Conservation (phyloP, 306 rosid genomes). For the Begonia masoniana region DNA sequence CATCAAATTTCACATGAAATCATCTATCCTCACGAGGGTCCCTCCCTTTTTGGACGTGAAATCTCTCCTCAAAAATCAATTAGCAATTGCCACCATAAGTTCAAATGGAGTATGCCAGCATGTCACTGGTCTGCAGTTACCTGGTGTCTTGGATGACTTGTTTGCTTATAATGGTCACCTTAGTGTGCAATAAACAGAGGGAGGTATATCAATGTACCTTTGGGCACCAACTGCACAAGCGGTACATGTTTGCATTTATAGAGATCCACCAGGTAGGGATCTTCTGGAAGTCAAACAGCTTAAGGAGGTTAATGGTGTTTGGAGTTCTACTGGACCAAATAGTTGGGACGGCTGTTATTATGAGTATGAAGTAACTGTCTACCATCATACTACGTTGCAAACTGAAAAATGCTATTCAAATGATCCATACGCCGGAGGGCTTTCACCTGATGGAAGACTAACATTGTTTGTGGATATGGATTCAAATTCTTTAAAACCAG, state of each 20-base stretch:
- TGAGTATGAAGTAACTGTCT: slow-evolving; percentile 71
- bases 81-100: no score
- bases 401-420: slow-evolving; percentile 67
- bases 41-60: no score
- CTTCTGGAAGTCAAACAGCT: slow-evolving; percentile 59
- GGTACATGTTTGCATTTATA: slow-evolving; percentile 46
- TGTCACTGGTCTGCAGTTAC: slow-evolving; percentile 81
- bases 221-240: slow-evolving; percentile 97
- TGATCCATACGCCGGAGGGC: slow-evolving; percentile 96
- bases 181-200: slow-evolving; percentile 59
- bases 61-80: no score
- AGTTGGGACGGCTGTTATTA: slow-evolving; percentile 88
- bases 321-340: slow-evolving; percentile 72
- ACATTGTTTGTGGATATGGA: slow-evolving; percentile 55
- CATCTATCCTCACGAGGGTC: no score
- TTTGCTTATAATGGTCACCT: slow-evolving; percentile 77
- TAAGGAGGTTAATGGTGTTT: slow-evolving; percentile 71
- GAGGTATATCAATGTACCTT: slow-evolving; percentile 61
- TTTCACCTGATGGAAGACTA: slow-evolving; percentile 63
- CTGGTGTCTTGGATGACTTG: slow-evolving; percentile 83
- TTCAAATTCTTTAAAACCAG: slow-evolving; percentile 50
- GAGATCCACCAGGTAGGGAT: slow-evolving; percentile 43
- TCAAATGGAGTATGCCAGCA: slow-evolving; percentile 44
- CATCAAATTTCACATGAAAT: no score
- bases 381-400: slow-evolving; percentile 67